phyloP scores from a whole-genome alignment of 2,329 filamentous ascomycete genomes.

The Sarocladium brachiariae region DNA sequence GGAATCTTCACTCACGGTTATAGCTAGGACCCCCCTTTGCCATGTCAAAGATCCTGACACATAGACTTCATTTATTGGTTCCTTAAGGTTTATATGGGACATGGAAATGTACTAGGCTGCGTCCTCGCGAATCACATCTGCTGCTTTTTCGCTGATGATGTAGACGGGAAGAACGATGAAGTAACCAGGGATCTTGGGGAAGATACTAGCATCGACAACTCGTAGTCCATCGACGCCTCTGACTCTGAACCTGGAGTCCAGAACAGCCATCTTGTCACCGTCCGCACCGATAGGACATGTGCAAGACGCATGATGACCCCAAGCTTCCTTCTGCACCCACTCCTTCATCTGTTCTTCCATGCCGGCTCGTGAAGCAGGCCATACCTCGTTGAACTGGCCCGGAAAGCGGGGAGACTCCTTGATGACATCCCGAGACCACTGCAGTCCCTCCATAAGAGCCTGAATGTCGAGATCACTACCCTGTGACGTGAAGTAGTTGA shows the following conservation, averaged over 20 bases:
- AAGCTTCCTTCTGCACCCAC: conserved; percentile 32
- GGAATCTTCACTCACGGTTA: no score
- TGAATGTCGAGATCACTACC: conserved; percentile 1
- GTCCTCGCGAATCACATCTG: background rate
- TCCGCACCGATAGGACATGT: conserved; percentile 49
- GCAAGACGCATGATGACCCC: conserved; percentile 51
- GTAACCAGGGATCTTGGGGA: conserved; percentile 41
- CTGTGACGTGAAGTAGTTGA: conserved; percentile 30
- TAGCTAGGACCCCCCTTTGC: no score
- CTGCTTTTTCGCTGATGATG: conserved; percentile 51
- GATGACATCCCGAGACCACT: background rate
- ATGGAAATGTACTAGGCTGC: no score
- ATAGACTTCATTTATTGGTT: no score
- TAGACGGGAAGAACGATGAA: conserved; percentile 43
- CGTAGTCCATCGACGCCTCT: conserved; percentile 45
- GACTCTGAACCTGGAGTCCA: conserved; percentile 50
- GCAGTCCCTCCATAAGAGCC: background rate
- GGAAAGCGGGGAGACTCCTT: background rate
- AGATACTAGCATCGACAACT: conserved; percentile 53
- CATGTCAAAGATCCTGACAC: no score
- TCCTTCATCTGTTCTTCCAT: background rate
- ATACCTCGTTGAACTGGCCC: conserved; percentile 31
- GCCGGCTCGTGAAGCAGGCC: conserved; percentile 1
- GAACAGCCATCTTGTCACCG: conserved; percentile 43
- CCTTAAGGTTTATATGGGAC: no score